Percentiles rank a stretch among this genome's conserved stretches.
These are phyloP conservation scores for Torulaspora quercuum DNA, from an alignment of 805 yeast species.

Conservation along the genomic window DNA sequence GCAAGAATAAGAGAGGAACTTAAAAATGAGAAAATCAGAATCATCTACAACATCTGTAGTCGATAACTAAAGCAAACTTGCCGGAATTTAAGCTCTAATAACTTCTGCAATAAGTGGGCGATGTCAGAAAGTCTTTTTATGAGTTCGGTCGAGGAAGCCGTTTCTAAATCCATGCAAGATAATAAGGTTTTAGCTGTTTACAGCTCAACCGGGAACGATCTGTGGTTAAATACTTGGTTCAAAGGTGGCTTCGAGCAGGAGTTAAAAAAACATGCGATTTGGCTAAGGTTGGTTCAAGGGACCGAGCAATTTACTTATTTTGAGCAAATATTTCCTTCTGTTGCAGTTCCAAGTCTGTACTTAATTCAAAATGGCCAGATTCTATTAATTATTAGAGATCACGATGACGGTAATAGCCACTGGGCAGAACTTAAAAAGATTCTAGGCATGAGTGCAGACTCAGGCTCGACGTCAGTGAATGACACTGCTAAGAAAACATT, in stretches of 20 bases:
- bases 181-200: slow-evolving; percentile 42
- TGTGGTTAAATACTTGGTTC: slow-evolving; percentile 32
- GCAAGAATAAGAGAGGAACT: no score
- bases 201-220: slow-evolving; percentile 28
- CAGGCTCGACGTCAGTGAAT: background rate
- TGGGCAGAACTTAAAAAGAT: slow-evolving; percentile 5
- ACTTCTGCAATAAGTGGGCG: no score
- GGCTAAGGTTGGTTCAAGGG: slow-evolving; percentile 41
- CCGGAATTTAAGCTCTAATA: no score
- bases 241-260: slow-evolving; percentile 17
- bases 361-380: slow-evolving; percentile 49
- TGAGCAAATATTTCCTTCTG: slow-evolving; percentile 52
- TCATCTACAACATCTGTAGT: no score
- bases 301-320: slow-evolving; percentile 47
- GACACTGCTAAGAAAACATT: slow-evolving; percentile 24
- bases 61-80: no score
- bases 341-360: slow-evolving; percentile 53
- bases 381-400: slow-evolving; percentile 42
- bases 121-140: slow-evolving; percentile 20
- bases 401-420: slow-evolving; percentile 14
- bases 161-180: slow-evolving; percentile 38
- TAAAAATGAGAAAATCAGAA: no score
- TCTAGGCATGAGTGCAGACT: background rate
- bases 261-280: slow-evolving; percentile 33
- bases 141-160: slow-evolving; percentile 39